Evolutionary conservation across 2,329 filamentous ascomycete species (phyloP).

Genomic region (Cercospora sesami): DNA sequence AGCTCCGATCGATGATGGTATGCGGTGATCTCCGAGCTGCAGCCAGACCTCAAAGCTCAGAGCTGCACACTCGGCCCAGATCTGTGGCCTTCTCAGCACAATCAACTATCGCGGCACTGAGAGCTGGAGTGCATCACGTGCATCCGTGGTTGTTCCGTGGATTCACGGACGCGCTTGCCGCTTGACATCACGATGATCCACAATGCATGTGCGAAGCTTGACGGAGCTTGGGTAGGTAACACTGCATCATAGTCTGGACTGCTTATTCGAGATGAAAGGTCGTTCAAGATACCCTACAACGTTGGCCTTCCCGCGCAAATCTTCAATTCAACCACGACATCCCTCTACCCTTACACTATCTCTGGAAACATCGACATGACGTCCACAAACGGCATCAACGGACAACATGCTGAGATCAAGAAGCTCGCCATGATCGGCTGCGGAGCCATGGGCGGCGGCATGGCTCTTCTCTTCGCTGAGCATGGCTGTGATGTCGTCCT

Average conservation of each 20-base stretch:
- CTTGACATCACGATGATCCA: slow-evolving; percentile 21
- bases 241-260: not conserved
- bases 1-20: not conserved
- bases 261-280: not conserved
- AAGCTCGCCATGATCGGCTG: slow-evolving; percentile 59
- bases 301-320: not conserved
- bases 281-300: not conserved
- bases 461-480: slow-evolving; percentile 61
- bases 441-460: slow-evolving; percentile 61
- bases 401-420: slow-evolving; percentile 33
- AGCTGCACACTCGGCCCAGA: not conserved
- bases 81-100: not conserved
- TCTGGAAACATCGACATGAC: slow-evolving; percentile 1
- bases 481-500: slow-evolving; percentile 57
- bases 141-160: not conserved
- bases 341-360: not conserved
- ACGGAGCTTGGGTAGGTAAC: not conserved
- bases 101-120: not conserved
- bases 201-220: slow-evolving; percentile 13
- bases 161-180: not conserved
- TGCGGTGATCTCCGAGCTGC: not conserved
- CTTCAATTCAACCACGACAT: not conserved
- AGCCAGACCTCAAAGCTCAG: not conserved
- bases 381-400: slow-evolving; percentile 15
- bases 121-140: slow-evolving; percentile 5